phyloP scores from a whole-genome alignment of 2,329 filamentous ascomycete species.

The Aureobasidium sp. region DNA sequence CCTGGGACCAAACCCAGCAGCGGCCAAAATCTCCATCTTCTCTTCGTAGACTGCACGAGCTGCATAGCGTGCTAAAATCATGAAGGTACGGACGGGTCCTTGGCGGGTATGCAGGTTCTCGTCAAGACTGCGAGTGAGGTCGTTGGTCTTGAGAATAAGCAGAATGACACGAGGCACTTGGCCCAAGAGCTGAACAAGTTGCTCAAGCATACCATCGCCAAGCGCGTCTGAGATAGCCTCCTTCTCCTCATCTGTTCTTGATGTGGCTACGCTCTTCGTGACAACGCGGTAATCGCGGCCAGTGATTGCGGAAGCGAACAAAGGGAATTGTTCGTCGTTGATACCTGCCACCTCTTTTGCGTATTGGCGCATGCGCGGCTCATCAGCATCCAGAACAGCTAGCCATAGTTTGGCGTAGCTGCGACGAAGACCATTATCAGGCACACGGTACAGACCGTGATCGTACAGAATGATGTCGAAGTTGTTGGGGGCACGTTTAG shows the following conservation, averaged over 20 bases:
- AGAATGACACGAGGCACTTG: constrained; percentile 87
- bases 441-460: constrained; percentile 91
- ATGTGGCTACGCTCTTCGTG: constrained; percentile 46
- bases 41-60: constrained; percentile 55
- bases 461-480: constrained; percentile 97
- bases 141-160: constrained; percentile 94
- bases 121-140: constrained; percentile 86
- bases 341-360: constrained; percentile 84
- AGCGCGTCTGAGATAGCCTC: constrained; percentile 76
- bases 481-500: constrained; percentile 53
- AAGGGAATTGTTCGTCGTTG: constrained; percentile 78
- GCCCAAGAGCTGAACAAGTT: constrained; percentile 79
- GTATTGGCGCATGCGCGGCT: constrained; percentile 77
- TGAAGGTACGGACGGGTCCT: constrained; percentile 52
- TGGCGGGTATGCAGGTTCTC: constrained; percentile 73
- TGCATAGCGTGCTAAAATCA: constrained; percentile 57
- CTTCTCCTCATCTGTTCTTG: constrained; percentile 68
- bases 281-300: constrained; percentile 82
- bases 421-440: constrained; percentile 66
- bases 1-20: constrained; percentile 42
- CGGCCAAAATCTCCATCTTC: constrained; percentile 43
- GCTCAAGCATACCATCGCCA: constrained; percentile 78
- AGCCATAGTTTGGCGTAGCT: constrained; percentile 97
- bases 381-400: constrained; percentile 84
- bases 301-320: constrained; percentile 94